A percentile compares a stretch with the other conserved stretches of the same genome.
phyloP scores from a whole-genome alignment of 495 filamentous ascomycete genomes.

The Lindgomyces ingoldianus region DNA sequence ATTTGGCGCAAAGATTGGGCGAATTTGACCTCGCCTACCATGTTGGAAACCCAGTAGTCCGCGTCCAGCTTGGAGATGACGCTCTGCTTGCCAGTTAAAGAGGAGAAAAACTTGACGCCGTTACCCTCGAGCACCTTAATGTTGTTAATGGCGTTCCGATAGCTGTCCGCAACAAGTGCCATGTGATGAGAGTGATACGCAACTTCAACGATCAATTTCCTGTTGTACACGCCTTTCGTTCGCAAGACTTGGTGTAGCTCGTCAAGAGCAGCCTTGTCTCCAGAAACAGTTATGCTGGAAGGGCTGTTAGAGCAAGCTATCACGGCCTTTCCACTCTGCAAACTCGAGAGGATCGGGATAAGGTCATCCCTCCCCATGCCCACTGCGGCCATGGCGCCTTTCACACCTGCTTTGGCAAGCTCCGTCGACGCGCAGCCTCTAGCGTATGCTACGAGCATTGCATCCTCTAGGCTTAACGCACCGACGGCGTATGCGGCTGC shows the following conservation, averaged over 20 bases:
- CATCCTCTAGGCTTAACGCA: conserved; percentile 49
- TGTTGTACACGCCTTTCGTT: conserved; percentile 44
- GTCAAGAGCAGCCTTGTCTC: conserved; percentile 44
- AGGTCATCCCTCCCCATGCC: conserved; percentile 4
- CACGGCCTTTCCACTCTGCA: neutral
- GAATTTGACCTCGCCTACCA: conserved; percentile 49
- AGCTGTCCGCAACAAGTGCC: conserved; percentile 47
- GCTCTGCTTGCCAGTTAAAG: conserved; percentile 40
- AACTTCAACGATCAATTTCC: conserved; percentile 46
- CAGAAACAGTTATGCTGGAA: conserved; percentile 41
- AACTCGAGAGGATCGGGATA: neutral
- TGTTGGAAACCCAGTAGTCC: conserved; percentile 51
- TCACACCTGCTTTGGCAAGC: neutral
- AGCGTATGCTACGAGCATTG: conserved; percentile 46
- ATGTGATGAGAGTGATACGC: conserved; percentile 68
- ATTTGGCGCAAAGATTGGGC: conserved; percentile 29
- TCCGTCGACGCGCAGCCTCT: conserved; percentile 32
- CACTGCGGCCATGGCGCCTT: conserved; percentile 31
- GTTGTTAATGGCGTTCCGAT: conserved; percentile 44
- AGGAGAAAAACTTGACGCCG: conserved; percentile 46
- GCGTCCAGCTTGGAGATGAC: neutral
- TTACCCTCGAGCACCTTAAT: conserved; percentile 30
- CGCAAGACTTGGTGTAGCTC: conserved; percentile 40
- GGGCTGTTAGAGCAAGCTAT: conserved; percentile 43
- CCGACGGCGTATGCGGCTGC: conserved; percentile 61